These are phyloP conservation scores for Biscogniauxia mediterranea DNA, from an alignment of 2,329 filamentous ascomycete species.

Conservation along the genomic window DNA sequence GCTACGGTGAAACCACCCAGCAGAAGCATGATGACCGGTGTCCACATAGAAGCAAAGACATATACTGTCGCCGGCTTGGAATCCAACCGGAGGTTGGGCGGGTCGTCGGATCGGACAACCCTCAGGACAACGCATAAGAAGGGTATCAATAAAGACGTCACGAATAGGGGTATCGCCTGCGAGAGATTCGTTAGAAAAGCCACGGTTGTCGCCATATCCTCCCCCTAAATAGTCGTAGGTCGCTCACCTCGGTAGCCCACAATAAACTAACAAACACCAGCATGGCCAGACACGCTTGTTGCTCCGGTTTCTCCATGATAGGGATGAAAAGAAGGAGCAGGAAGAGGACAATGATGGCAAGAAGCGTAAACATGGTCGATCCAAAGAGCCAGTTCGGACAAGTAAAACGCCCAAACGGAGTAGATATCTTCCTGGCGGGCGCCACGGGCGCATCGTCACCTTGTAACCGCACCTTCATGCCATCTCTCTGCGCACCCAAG, in stretches of 20 bases:
- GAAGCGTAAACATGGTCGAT: constrained; percentile 73
- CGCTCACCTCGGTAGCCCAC: constrained; percentile 93
- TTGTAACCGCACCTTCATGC: constrained; percentile 69
- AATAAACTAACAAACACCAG: constrained; percentile 89
- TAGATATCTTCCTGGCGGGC: constrained; percentile 66
- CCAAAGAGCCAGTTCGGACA: constrained; percentile 83
- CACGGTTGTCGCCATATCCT: background rate
- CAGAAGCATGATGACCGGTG: constrained; percentile 96
- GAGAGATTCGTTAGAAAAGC: constrained; percentile 6
- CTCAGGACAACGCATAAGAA: constrained; percentile 86
- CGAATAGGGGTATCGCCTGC: constrained; percentile 91
- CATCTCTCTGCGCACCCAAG: constrained; percentile 71
- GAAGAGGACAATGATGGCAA: constrained; percentile 72
- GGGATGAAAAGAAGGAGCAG: constrained; percentile 70
- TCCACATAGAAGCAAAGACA: constrained; percentile 97
- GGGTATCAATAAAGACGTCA: constrained; percentile 89
- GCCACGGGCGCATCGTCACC: constrained; percentile 72
- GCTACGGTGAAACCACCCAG: constrained; percentile 95
- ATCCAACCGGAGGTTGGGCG: constrained; percentile 66
- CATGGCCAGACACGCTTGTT: constrained; percentile 94
- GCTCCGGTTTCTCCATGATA: constrained; percentile 82
- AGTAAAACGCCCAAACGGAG: constrained; percentile 74
- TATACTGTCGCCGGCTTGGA: constrained; percentile 78
- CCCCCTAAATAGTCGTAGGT: constrained; percentile 20
- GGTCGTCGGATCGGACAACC: constrained; percentile 75